Percentiles rank a stretch among this genome's conserved stretches.
Conservation (phyloP, 1,284 basidiomycete species). For the Heterobasidion irregulare region DNA sequence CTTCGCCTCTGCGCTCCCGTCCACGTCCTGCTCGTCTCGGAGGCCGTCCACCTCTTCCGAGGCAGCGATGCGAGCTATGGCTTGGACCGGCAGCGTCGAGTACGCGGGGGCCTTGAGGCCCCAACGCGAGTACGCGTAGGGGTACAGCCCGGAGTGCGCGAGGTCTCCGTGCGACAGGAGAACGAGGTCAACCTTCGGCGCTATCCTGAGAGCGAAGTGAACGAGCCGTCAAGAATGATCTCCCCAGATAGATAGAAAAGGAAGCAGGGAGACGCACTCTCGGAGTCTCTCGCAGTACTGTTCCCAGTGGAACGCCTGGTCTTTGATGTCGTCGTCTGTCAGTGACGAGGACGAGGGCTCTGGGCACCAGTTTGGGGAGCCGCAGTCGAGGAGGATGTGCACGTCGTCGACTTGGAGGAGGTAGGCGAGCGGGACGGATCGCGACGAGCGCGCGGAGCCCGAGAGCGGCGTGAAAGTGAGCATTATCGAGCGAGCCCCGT, state of each 20-base stretch:
- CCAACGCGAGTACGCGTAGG: constrained; percentile 86
- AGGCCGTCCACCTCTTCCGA: constrained; percentile 78
- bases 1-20: constrained; percentile 18
- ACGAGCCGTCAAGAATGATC: not conserved
- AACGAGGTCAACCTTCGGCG: constrained; percentile 77
- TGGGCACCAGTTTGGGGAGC: constrained; percentile 80
- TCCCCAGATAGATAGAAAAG: not conserved
- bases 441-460: constrained; percentile 66
- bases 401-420: constrained; percentile 94
- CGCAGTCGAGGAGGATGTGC: constrained; percentile 90
- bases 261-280: constrained; percentile 39
- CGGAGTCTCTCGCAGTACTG: constrained; percentile 58
- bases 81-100: constrained; percentile 91
- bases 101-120: constrained; percentile 91
- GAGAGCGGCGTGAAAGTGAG: constrained; percentile 90
- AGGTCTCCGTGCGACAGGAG: constrained; percentile 92
- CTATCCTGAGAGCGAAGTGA: constrained; percentile 35
- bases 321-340: constrained; percentile 23
- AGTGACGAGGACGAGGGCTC: constrained; percentile 33
- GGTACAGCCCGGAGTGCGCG: constrained; percentile 82
- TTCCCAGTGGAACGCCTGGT: constrained; percentile 38
- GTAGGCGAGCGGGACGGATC: constrained; percentile 68
- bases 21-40: constrained; percentile 68
- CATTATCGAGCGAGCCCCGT: constrained; percentile 35
- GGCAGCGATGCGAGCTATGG: constrained; percentile 89